Conservation (phyloP, 768 basidiomycete genomes). For the Chalciporus pseudorubinellus region DNA sequence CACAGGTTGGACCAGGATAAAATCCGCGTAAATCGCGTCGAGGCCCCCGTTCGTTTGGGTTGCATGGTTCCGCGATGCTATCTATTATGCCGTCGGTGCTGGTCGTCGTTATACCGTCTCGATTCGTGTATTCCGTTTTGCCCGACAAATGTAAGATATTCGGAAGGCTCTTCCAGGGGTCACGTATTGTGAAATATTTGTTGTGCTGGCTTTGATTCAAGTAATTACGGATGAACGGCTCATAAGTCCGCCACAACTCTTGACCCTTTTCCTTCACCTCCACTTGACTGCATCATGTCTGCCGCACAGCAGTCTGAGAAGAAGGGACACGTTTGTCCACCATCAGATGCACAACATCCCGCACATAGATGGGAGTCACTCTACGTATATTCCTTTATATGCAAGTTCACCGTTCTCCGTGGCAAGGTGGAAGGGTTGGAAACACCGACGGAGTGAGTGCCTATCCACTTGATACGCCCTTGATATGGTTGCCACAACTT, state of each 20-base stretch:
- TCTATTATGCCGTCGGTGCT: constrained; percentile 16
- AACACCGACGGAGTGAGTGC: constrained; percentile 78
- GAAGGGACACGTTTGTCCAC: constrained; percentile 52
- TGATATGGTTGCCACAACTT: constrained; percentile 27
- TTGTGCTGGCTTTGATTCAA: constrained; percentile 35
- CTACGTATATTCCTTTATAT: constrained; percentile 84
- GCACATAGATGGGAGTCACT: constrained; percentile 83
- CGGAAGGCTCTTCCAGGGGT: constrained; percentile 24
- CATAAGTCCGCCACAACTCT: constrained; percentile 35
- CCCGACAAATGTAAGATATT: constrained; percentile 24
- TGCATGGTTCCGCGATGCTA: constrained; percentile 8
- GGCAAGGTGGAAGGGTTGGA: constrained; percentile 77
- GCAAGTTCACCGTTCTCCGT: constrained; percentile 74
- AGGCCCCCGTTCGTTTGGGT: constrained; percentile 18
- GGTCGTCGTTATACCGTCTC: constrained; percentile 13
- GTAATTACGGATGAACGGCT: constrained; percentile 35
- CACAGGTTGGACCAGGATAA: constrained; percentile 86
- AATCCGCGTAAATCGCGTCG: constrained; percentile 32
- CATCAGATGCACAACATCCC: constrained; percentile 68
- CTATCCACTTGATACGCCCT: constrained; percentile 17
- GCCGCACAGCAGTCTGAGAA: constrained; percentile 38
- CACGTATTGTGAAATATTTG: constrained; percentile 37
- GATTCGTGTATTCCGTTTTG: constrained; percentile 22
- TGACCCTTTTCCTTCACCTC: constrained; percentile 37
- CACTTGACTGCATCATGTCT: constrained; percentile 36